These are phyloP conservation scores for Schizophyllum commune DNA, from an alignment of 1,284 basidiomycete genomes.

Conservation along the genomic window DNA sequence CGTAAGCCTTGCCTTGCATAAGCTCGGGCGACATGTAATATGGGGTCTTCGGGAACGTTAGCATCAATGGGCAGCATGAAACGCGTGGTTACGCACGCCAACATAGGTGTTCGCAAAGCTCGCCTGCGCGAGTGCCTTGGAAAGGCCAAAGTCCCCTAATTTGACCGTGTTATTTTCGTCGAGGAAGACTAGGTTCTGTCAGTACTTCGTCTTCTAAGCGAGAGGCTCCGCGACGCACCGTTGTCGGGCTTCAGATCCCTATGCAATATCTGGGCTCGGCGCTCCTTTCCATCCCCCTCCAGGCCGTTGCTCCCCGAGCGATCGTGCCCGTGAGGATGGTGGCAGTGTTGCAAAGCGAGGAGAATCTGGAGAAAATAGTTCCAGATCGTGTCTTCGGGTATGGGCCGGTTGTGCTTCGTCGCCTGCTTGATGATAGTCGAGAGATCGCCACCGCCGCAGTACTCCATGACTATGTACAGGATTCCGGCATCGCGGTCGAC, in stretches of 20 bases:
- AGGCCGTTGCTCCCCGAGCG: slow-evolving; percentile 21
- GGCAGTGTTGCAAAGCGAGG: slow-evolving; percentile 88
- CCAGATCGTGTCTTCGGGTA: slow-evolving; percentile 93
- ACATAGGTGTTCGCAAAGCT: slow-evolving; percentile 95
- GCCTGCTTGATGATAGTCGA: slow-evolving; percentile 79
- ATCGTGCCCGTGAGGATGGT: slow-evolving; percentile 60
- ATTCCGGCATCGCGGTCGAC: slow-evolving; percentile 88
- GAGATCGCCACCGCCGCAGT: slow-evolving; percentile 91
- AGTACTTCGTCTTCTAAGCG: slow-evolving; percentile 1
- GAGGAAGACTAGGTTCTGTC: slow-evolving; percentile 61
- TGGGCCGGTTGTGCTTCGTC: slow-evolving; percentile 53
- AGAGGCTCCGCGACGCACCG: slow-evolving; percentile 41
- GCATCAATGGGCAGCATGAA: background rate
- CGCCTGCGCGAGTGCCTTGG: slow-evolving; percentile 82
- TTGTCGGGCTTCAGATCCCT: slow-evolving; percentile 97
- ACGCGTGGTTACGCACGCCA: slow-evolving; percentile 52
- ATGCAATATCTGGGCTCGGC: slow-evolving; percentile 80
- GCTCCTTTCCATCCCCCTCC: slow-evolving; percentile 37
- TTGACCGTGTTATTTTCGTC: slow-evolving; percentile 78
- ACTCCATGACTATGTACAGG: slow-evolving; percentile 96
- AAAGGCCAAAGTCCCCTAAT: slow-evolving; percentile 93
- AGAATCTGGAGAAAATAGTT: slow-evolving; percentile 91
- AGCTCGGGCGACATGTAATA: slow-evolving; percentile 99
- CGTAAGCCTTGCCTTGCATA: slow-evolving; percentile 93
- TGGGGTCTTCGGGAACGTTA: slow-evolving; percentile 59